Evolutionary conservation across 2,329 filamentous ascomycete genomes (phyloP).

Genomic region (Phialocephala sp.): DNA sequence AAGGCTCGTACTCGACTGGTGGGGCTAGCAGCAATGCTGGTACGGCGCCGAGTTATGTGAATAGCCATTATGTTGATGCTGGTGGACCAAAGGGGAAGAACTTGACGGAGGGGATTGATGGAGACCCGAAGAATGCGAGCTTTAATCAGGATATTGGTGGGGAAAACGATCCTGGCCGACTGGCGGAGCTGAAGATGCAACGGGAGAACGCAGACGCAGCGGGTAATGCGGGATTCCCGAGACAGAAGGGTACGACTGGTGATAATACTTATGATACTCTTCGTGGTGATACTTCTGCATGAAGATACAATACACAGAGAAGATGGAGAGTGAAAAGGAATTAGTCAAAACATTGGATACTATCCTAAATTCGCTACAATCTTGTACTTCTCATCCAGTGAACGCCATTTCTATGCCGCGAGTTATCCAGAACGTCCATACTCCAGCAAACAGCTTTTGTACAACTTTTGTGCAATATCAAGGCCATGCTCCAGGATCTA

Average conservation of each 20-base stretch:
- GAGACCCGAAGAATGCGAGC: slow-evolving; percentile 41
- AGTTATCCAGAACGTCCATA: not conserved
- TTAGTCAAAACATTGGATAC: slow-evolving; percentile 6
- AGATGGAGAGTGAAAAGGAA: not conserved
- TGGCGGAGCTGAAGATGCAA: slow-evolving; percentile 52
- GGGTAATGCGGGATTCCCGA: slow-evolving; percentile 32
- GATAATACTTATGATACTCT: slow-evolving; percentile 34
- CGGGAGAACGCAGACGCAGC: slow-evolving; percentile 36
- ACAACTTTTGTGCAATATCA: not conserved
- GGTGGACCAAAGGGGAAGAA: slow-evolving; percentile 39
- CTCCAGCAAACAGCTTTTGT: not conserved
- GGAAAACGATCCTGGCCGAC: slow-evolving; percentile 53
- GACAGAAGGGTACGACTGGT: slow-evolving; percentile 29
- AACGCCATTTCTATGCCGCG: slow-evolving; percentile 31
- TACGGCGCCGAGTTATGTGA: slow-evolving; percentile 40
- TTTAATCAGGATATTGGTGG: slow-evolving; percentile 51
- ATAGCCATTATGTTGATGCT: slow-evolving; percentile 29
- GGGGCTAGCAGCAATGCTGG: slow-evolving; percentile 28
- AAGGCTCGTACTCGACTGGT: slow-evolving; percentile 22
- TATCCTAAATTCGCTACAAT: slow-evolving; percentile 19
- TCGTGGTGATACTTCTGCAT: slow-evolving; percentile 32
- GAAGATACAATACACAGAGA: slow-evolving; percentile 2
- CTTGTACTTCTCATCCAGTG: slow-evolving; percentile 5
- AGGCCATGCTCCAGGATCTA: slow-evolving; percentile 62
- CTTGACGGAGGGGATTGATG: slow-evolving; percentile 39